phyloP scores from a whole-genome alignment of 257 asterid genomes.

The Nicotiana tomentosiformis region DNA sequence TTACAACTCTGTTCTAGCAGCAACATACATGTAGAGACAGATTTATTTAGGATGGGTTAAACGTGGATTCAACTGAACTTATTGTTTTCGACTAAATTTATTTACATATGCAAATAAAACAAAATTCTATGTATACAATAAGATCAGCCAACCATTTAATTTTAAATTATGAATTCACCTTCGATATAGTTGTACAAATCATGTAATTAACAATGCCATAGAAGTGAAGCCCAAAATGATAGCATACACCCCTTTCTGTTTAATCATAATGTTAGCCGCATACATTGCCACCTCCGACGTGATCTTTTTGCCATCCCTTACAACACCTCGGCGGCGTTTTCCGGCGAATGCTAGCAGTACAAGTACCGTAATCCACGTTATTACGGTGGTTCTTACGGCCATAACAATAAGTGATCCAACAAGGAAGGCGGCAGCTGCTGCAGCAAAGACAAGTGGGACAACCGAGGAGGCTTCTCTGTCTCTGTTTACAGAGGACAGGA shows the following conservation, averaged over 20 bases:
- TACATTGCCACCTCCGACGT: constrained; percentile 56
- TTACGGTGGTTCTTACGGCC: constrained; percentile 50
- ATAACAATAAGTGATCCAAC: constrained; percentile 29
- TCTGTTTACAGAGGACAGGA: neutral
- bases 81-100: no score
- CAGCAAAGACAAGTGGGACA: neutral
- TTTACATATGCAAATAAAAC: no score
- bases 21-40: no score
- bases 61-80: no score
- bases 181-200: no score
- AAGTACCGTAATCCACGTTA: constrained; percentile 64
- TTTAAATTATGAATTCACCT: no score
- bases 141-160: no score
- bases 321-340: constrained; percentile 57
- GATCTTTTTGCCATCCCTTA: constrained; percentile 53
- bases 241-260: constrained; percentile 44
- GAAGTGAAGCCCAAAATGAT: constrained; percentile 33
- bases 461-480: constrained; percentile 4
- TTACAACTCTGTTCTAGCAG: no score
- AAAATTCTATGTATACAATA: no score
- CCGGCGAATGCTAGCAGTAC: constrained; percentile 70
- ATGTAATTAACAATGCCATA: constrained; percentile 14
- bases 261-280: constrained; percentile 34
- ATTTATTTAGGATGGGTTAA: no score
- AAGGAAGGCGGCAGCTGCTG: constrained; percentile 12